Evolutionary conservation across 2,329 filamentous ascomycete species (phyloP).

Genomic region (Chrysoporthe cubensis): DNA sequence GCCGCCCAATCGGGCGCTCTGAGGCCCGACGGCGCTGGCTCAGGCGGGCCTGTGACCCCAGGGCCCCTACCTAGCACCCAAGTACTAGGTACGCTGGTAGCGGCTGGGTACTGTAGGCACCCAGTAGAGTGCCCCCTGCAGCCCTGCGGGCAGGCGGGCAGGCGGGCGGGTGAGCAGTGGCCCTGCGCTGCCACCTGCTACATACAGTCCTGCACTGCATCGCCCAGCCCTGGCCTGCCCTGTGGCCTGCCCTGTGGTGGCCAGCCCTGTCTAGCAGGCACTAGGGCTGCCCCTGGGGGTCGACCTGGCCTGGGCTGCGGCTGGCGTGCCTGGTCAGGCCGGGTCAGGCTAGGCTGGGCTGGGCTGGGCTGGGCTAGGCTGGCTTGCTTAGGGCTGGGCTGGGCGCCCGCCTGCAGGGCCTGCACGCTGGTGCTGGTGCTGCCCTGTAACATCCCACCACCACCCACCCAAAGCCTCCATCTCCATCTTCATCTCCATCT

Average conservation of each 20-base stretch:
- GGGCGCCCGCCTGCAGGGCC: no score
- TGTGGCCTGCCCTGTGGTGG: background rate
- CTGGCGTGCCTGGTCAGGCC: no score
- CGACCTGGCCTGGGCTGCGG: no score
- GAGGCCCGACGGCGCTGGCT: background rate
- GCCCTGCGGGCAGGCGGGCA: background rate
- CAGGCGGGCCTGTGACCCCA: background rate
- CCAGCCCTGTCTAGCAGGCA: background rate
- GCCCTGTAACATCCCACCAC: no score
- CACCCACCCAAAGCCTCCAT: no score
- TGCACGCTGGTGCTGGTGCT: no score
- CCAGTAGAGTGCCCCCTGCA: background rate
- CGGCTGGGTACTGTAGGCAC: background rate
- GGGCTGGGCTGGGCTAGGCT: background rate
- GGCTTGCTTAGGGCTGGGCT: background rate
- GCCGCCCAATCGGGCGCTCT: conserved; percentile 1
- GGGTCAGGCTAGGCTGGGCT: background rate
- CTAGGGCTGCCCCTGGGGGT: background rate
- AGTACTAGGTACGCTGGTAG: no score
- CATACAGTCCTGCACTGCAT: background rate
- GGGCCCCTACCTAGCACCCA: no score
- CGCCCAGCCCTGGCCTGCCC: background rate
- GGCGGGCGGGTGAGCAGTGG: background rate
- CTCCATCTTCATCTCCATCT: background rate
- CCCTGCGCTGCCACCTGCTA: no score